Conservation (phyloP, 2,329 filamentous ascomycete species). For the Sarocladiaceae sp. region DNA sequence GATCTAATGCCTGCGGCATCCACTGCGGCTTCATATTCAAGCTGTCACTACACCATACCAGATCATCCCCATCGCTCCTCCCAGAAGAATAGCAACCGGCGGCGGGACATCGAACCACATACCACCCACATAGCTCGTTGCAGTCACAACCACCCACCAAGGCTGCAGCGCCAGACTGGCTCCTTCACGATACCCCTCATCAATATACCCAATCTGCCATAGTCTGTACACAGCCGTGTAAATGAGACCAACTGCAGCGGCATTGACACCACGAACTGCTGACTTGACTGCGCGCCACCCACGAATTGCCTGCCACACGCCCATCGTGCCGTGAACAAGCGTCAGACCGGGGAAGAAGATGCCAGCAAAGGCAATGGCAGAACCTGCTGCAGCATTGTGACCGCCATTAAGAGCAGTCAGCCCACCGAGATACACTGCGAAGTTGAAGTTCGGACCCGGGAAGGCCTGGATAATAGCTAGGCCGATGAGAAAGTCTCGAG, state of each 20-base stretch:
- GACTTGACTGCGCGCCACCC: slow-evolving; percentile 37
- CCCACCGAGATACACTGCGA: slow-evolving; percentile 51
- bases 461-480: slow-evolving; percentile 69
- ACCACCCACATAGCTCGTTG: slow-evolving; percentile 27
- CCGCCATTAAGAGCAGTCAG: slow-evolving; percentile 38
- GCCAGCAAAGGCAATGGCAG: slow-evolving; percentile 42
- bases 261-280: slow-evolving; percentile 45
- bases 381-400: slow-evolving; percentile 33
- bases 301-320: slow-evolving; percentile 47
- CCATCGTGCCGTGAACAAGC: slow-evolving; percentile 41
- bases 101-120: slow-evolving; percentile 24
- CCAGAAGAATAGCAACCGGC: slow-evolving; percentile 25
- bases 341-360: slow-evolving; percentile 46
- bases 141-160: slow-evolving; percentile 57
- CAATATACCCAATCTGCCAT: slow-evolving; percentile 55
- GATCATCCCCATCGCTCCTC: slow-evolving; percentile 24
- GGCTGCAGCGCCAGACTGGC: slow-evolving; percentile 50
- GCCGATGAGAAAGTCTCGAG: slow-evolving; percentile 68
- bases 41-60: slow-evolving; percentile 19
- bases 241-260: slow-evolving; percentile 53
- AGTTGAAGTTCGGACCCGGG: slow-evolving; percentile 45
- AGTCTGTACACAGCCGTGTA: slow-evolving; percentile 58
- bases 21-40: background rate
- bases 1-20: background rate
- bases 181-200: slow-evolving; percentile 37